phyloP scores from a whole-genome alignment of 371 early-diverging fungal species.

The Mortierella sp. region DNA sequence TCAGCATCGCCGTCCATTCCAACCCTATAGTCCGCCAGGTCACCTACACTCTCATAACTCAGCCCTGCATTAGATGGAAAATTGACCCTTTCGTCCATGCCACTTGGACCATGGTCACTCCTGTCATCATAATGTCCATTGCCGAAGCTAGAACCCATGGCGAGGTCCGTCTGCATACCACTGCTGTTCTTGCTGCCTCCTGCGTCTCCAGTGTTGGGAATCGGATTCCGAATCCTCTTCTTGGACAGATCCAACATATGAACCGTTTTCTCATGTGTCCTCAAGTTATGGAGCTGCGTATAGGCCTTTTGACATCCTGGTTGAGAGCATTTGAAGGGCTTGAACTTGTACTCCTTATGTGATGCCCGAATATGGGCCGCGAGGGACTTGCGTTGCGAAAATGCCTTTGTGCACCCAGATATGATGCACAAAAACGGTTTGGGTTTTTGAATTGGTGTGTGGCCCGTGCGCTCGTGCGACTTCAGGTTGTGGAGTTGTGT shows the following conservation, averaged over 20 bases:
- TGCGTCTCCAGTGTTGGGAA: constrained; percentile 2
- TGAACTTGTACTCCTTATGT: constrained; percentile 59
- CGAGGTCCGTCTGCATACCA: no score
- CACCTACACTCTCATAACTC: constrained; percentile 14
- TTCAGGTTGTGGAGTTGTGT: constrained; percentile 68
- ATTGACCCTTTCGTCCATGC: background rate
- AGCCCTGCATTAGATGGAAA: constrained; percentile 1
- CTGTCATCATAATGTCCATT: background rate
- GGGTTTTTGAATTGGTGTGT: constrained; percentile 55
- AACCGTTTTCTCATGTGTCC: constrained; percentile 52
- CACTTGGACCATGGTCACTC: background rate
- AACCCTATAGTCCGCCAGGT: background rate
- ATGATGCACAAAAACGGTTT: constrained; percentile 50
- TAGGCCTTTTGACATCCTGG: constrained; percentile 61
- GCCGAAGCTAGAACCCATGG: background rate
- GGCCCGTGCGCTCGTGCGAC: constrained; percentile 66
- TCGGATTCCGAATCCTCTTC: constrained; percentile 41
- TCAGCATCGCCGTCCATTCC: background rate
- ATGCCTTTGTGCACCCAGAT: constrained; percentile 45
- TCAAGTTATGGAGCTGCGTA: constrained; percentile 64
- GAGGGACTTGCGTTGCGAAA: constrained; percentile 47
- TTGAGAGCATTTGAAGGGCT: constrained; percentile 66
- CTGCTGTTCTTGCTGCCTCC: background rate
- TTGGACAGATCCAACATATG: constrained; percentile 46
- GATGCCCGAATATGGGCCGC: constrained; percentile 45